Evolutionary conservation across 345 rosid species (phyloP).

Genomic region (Rhizophora mangle): DNA sequence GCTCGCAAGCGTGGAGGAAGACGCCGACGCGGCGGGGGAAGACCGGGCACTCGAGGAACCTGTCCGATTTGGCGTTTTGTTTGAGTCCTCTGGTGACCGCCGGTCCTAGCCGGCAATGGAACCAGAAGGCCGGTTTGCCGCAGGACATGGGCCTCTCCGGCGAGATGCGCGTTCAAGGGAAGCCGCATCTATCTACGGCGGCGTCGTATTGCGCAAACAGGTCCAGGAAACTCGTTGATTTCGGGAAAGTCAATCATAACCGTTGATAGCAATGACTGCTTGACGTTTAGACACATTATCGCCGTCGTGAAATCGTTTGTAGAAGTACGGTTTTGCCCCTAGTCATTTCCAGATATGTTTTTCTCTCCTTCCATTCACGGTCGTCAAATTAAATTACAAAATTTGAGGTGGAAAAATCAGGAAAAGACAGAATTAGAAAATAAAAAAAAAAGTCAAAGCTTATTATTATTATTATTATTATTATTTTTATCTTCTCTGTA

Average conservation of each 20-base stretch:
- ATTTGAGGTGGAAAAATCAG: too few relatives aligned
- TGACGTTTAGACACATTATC: background rate
- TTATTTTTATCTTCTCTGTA: background rate
- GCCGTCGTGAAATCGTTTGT: background rate
- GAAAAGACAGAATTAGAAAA: background rate
- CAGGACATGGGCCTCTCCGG: slow-evolving; percentile 49
- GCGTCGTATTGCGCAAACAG: slow-evolving; percentile 70
- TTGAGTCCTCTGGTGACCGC: slow-evolving; percentile 88
- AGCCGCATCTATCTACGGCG: slow-evolving; percentile 71
- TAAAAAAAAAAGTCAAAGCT: background rate
- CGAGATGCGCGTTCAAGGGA: slow-evolving; percentile 46
- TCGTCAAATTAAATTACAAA: background rate
- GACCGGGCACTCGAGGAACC: slow-evolving; percentile 31
- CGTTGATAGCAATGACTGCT: slow-evolving; percentile 39
- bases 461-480: too few relatives aligned
- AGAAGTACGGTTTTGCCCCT: slow-evolving; percentile 34
- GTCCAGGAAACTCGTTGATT: slow-evolving; percentile 87
- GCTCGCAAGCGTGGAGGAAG: slow-evolving; percentile 36
- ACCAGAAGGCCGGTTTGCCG: slow-evolving; percentile 45
- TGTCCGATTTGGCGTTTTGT: slow-evolving; percentile 74
- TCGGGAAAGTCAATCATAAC: slow-evolving; percentile 68
- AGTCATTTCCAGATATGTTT: background rate
- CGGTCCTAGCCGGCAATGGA: slow-evolving; percentile 67
- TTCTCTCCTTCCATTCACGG: background rate
- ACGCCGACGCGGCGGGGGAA: slow-evolving; percentile 38